Evolutionary conservation across 495 filamentous ascomycete species (phyloP), one percentile per base, ranked within the genome.

Genomic region (Diplogelasinospora grovesii): DNA sequence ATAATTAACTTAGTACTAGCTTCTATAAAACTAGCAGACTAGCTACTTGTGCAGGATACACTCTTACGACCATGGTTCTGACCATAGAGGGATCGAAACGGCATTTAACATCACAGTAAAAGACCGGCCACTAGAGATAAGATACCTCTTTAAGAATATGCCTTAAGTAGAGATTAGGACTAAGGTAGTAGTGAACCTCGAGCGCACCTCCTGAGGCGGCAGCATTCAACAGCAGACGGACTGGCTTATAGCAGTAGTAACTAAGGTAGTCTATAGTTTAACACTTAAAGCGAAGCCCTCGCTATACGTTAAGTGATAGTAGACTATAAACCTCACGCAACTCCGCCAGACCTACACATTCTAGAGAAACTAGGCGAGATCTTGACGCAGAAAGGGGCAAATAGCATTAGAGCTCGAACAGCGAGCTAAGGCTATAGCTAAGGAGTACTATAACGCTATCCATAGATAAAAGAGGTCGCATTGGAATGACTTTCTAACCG

Each of bases 191-290:
- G n/a, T n/a, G n/a, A n/a, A n/a, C n/a, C n/a, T n/a, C n/a, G n/a
- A n/a, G n/a, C n/a, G n/a, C n/a, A n/a, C n/a, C n/a, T 35, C 43
- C 3, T 27, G 13, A 7, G 28, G 21, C 15, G 43, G 43, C 27
- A 45, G 24, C n/a, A 28, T 45, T n/a, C 35, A 45, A 21, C 28
- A 45, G 35, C 21, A 39, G 22, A 45, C 35, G 15, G 35, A 45
- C 15, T 20, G 43, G n/a, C 35, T 45, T 3, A 45, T 45, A 28
- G 14, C 35, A 28, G 43, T 21, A 22, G 43, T 45, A 9, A 14
- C 8, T 4, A 30, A 40, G 11, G 29, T 24, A n/a, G 36, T 46
- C 30, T 30, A 27, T 14, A 8, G 13, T 36, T 23, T 46, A 13
- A 46, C 36, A 22, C 43, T 36, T n/a, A n/a, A n/a, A n/a, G n/a